phyloP scores from a whole-genome alignment of 2,329 filamentous ascomycete genomes.

The Sarocladiaceae sp. region DNA sequence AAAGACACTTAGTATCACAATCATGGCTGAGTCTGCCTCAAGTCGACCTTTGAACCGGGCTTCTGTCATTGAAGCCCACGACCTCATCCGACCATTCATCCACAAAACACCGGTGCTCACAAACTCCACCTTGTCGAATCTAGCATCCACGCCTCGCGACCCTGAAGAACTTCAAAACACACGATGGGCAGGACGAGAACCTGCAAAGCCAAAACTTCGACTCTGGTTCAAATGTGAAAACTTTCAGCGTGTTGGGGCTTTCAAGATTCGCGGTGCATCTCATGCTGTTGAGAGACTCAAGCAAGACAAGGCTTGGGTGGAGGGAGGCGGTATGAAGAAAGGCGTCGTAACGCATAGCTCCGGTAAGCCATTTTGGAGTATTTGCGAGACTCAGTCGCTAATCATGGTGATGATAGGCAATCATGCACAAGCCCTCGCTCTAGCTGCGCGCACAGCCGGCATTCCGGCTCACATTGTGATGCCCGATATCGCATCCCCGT shows the following conservation, averaged over 20 bases:
- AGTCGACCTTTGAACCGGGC: constrained; percentile 63
- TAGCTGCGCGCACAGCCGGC: constrained; percentile 69
- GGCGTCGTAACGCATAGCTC: constrained; percentile 90
- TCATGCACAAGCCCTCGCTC: constrained; percentile 86
- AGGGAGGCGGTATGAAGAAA: constrained; percentile 51
- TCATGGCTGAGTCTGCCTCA: constrained; percentile 43
- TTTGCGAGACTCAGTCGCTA: not conserved
- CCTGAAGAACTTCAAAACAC: constrained; percentile 50
- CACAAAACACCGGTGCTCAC: constrained; percentile 83
- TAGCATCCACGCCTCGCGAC: constrained; percentile 72
- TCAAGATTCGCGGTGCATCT: constrained; percentile 89
- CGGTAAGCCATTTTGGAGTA: no score
- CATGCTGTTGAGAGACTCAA: constrained; percentile 74
- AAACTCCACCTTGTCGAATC: constrained; percentile 64
- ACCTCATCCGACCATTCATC: constrained; percentile 69
- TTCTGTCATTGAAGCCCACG: constrained; percentile 69
- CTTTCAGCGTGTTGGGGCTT: constrained; percentile 82
- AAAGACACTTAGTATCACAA: no score
- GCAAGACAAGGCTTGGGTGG: constrained; percentile 55
- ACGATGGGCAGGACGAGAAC: constrained; percentile 48
- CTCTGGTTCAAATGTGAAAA: constrained; percentile 98
- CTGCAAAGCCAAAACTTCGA: constrained; percentile 61
- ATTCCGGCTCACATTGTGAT: constrained; percentile 88
- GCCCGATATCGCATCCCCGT: constrained; percentile 78
- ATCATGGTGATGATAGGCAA: constrained; percentile 57